These are phyloP conservation scores for Coemansia sp. DNA, from an alignment of 192 early-diverging fungal species.

Conservation along the genomic window DNA sequence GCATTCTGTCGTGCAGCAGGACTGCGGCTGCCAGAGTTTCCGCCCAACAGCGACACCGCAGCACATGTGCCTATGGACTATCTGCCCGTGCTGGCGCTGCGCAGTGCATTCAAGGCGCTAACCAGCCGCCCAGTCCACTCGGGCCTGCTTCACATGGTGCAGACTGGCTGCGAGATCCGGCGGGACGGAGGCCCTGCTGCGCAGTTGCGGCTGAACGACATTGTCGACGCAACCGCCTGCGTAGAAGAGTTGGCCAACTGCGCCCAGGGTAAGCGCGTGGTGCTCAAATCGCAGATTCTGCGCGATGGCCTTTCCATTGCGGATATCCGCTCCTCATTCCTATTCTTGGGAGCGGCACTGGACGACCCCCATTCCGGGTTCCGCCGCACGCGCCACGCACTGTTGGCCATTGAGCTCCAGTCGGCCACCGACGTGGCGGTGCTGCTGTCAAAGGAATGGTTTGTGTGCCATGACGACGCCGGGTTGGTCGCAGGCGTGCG, in stretches of 20 bases:
- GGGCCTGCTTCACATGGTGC: conserved; percentile 80
- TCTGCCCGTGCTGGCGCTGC: conserved; percentile 82
- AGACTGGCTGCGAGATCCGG: conserved; percentile 78
- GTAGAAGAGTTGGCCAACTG: conserved; percentile 62
- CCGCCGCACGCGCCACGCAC: conserved; percentile 68
- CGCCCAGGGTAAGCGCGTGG: conserved; percentile 69
- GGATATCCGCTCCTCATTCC: background rate
- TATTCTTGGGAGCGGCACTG: conserved; percentile 5
- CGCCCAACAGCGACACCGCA: conserved; percentile 64
- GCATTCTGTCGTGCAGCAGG: conserved; percentile 75
- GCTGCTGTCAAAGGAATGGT: conserved; percentile 86
- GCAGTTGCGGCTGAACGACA: conserved; percentile 69
- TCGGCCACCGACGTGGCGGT: conserved; percentile 79
- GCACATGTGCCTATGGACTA: conserved; percentile 87
- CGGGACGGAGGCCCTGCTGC: conserved; percentile 58
- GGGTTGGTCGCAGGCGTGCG: conserved; percentile 30
- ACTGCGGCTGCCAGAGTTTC: conserved; percentile 62
- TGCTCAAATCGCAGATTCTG: conserved; percentile 66
- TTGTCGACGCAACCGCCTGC: conserved; percentile 66
- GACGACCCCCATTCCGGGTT: conserved; percentile 72
- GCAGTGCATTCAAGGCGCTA: conserved; percentile 76
- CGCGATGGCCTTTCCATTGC: conserved; percentile 58
- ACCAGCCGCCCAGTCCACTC: conserved; percentile 78
- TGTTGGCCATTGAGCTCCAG: conserved; percentile 42
- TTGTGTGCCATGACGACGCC: conserved; percentile 37